Evolutionary conservation across 2,329 filamentous ascomycete genomes (phyloP), one percentile per base, ranked within the genome.

Genomic region (Coniochaeta pulveracea): DNA sequence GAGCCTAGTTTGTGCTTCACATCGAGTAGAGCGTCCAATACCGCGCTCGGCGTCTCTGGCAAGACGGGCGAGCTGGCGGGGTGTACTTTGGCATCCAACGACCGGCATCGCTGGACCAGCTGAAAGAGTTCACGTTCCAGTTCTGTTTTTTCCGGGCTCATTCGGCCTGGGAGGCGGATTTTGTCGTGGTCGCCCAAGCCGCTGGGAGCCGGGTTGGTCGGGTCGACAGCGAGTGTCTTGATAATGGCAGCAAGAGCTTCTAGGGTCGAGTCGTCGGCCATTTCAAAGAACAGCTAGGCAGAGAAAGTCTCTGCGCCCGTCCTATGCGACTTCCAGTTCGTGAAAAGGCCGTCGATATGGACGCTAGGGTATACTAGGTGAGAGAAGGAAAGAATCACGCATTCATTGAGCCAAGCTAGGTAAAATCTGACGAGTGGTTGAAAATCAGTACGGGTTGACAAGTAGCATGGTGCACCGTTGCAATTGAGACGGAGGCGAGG

Each of bases 81-180:
- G 49, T 71, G 73, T 43, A 83, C 80, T 59, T 80, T 80, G 46
- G 76, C 75, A 64, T 96, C 88, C 46, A 96, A 74, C 43, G 79
- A 76, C 43, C 86, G 81, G 45, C 96, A 76, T 44, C 91, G 72
- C 40, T 77, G 63, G 38, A 80, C 73, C 42, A 96, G 72, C 36
- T 83, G 80, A 33, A 80, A 73, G 37, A 98, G 72, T 60, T 96
- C 89, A 39, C 70, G 68, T 60, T 96, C 86, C 40, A 96, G 73
- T 19, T 70, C 70, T 44, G 72, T 68, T 61, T 96, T 96, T 44
- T 80, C 80, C 22, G 74, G 59, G 27, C 73, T 80, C 38, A 85
- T 72, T 37, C 74, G 69, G 37, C 91, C 91, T 10, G 89, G 88
- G 16, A 96, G 69, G 41, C 69, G 71, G 50, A 89, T 67, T 43